phyloP scores from a whole-genome alignment of 805 yeast species.

The Kuraishia cidri region DNA sequence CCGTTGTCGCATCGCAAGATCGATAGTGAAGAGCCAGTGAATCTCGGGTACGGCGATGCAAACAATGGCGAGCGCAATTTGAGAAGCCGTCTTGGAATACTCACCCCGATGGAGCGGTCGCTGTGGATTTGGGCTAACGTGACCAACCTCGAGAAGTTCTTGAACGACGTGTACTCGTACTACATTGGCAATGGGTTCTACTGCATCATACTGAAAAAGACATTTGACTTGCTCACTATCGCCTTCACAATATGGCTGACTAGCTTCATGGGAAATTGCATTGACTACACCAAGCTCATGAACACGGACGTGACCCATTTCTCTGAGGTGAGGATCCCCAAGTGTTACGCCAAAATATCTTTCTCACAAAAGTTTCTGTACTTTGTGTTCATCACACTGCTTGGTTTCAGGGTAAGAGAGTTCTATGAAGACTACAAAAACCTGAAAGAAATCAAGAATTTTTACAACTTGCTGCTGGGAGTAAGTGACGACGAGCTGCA shows the following conservation, averaged over 20 bases:
- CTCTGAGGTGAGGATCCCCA: constrained; percentile 31
- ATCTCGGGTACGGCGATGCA: neutral
- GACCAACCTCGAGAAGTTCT: constrained; percentile 79
- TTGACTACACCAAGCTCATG: constrained; percentile 40
- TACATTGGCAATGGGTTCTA: constrained; percentile 79
- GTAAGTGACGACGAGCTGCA: constrained; percentile 78
- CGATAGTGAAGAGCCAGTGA: neutral
- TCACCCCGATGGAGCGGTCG: constrained; percentile 68
- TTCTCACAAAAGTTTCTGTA: constrained; percentile 47
- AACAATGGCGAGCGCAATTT: constrained; percentile 13
- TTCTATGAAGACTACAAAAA: constrained; percentile 55
- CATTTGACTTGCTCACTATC: constrained; percentile 63
- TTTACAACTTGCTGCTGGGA: constrained; percentile 63
- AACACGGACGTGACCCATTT: constrained; percentile 22
- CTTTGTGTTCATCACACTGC: constrained; percentile 50
- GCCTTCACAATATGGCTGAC: constrained; percentile 75
- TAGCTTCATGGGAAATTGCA: constrained; percentile 73
- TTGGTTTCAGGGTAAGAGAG: constrained; percentile 42
- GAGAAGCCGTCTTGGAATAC: constrained; percentile 25
- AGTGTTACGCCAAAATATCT: constrained; percentile 37
- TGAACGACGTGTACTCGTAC: constrained; percentile 76
- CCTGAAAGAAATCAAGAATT: constrained; percentile 65
- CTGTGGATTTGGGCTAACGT: constrained; percentile 96
- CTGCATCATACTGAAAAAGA: constrained; percentile 62
- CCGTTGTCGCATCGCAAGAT: neutral